Percentiles rank a stretch among this genome's conserved stretches.
phyloP scores from a whole-genome alignment of 805 yeast genomes.

The Grigorovia yakushimaensis region DNA sequence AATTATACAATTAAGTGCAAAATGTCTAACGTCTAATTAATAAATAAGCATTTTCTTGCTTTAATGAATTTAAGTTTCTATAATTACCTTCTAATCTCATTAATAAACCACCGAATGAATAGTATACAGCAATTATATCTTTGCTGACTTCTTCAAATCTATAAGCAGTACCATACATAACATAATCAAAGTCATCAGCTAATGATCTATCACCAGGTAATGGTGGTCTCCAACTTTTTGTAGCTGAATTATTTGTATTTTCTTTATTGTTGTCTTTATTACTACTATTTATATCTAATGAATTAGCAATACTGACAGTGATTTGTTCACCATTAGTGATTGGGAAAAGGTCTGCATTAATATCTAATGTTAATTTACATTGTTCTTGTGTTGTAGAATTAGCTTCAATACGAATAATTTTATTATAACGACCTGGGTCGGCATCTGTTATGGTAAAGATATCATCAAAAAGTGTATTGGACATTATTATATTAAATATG shows the following conservation, averaged over 20 bases:
- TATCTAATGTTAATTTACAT: conserved; percentile 75
- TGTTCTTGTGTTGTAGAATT: conserved; percentile 64
- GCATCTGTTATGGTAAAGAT: conserved; percentile 76
- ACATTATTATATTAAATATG: conserved; percentile 41
- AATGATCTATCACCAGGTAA: conserved; percentile 72
- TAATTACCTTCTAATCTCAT: conserved; percentile 93
- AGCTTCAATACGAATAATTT: conserved; percentile 81
- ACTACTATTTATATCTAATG: conserved; percentile 46
- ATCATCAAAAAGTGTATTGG: conserved; percentile 82
- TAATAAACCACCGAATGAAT: conserved; percentile 91
- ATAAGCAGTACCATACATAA: conserved; percentile 96
- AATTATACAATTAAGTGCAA: too few species aligned
- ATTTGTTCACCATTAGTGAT: conserved; percentile 65
- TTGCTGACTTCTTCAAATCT: conserved; percentile 77
- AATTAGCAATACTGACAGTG: conserved; percentile 77
- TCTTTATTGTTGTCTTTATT: conserved; percentile 31
- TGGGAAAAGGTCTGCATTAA: conserved; percentile 88
- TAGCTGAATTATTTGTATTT: conserved; percentile 24
- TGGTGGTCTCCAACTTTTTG: conserved; percentile 45
- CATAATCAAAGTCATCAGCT: conserved; percentile 96
- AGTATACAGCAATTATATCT: conserved; percentile 74
- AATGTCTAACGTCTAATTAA: conserved; percentile 73
- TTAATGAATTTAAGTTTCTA: conserved; percentile 75
- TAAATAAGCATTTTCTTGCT: conserved; percentile 89
- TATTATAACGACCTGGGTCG: conserved; percentile 85